Evolutionary conservation across 2,329 filamentous ascomycete species (phyloP).

Genomic region (Aspergillus fumigatus): DNA sequence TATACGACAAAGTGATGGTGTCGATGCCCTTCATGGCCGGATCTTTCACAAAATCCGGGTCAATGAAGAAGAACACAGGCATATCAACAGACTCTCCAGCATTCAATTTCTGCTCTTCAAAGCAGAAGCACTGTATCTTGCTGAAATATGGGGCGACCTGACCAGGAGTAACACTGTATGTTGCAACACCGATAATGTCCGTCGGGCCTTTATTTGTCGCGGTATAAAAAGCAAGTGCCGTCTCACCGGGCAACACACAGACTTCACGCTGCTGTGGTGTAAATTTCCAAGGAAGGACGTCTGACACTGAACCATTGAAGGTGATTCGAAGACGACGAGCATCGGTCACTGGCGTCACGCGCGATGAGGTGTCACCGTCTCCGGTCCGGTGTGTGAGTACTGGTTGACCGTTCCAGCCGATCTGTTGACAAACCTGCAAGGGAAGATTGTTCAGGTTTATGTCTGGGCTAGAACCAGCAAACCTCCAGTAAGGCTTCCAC

Average conservation of each 20-base stretch:
- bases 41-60: conserved; percentile 90
- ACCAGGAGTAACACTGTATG: conserved; percentile 92
- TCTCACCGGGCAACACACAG: conserved; percentile 90
- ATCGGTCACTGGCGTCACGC: conserved; percentile 73
- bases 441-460: neutral
- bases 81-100: conserved; percentile 97
- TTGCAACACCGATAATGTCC: conserved; percentile 97
- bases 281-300: conserved; percentile 96
- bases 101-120: conserved; percentile 91
- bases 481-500: neutral
- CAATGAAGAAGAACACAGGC: conserved; percentile 99
- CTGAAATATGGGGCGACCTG: conserved; percentile 97
- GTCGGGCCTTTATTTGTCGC: conserved; percentile 84
- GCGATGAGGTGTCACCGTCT: conserved; percentile 64
- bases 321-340: conserved; percentile 88
- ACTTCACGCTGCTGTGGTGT: conserved; percentile 95
- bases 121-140: conserved; percentile 99
- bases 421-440: conserved; percentile 47
- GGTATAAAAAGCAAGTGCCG: conserved; percentile 94
- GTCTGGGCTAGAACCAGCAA: neutral
- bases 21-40: conserved; percentile 90
- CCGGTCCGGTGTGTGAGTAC: conserved; percentile 72
- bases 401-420: conserved; percentile 84
- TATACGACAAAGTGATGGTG: conserved; percentile 93
- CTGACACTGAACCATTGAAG: conserved; percentile 92